Percentiles rank a stretch among this genome's conserved stretches.
Evolutionary conservation across 345 rosid genomes (phyloP).

Genomic region (Anastatica hierochuntica): DNA sequence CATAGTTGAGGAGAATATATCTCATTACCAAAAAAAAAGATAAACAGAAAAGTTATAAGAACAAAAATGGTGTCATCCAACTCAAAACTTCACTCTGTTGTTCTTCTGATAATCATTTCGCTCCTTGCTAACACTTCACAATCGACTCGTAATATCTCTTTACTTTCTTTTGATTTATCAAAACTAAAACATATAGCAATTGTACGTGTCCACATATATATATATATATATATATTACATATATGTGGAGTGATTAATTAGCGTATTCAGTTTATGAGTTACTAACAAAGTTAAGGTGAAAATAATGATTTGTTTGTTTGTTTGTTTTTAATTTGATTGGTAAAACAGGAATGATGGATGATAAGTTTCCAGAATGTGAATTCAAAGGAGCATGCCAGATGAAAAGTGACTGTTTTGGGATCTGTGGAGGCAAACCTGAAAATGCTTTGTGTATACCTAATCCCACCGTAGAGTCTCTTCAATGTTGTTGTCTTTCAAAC

Average conservation of each 20-base stretch:
- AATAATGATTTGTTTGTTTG: too few relatives aligned
- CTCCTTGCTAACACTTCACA: slow-evolving; percentile 10
- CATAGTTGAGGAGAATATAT: not conserved
- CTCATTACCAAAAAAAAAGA: not conserved
- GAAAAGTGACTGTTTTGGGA: slow-evolving; percentile 5
- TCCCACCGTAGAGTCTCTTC: slow-evolving; percentile 6
- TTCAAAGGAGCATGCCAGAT: slow-evolving; percentile 13
- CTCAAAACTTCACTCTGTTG: slow-evolving; percentile 14
- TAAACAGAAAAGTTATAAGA: not conserved
- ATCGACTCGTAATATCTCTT: slow-evolving; percentile 7
- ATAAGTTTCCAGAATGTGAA: slow-evolving; percentile 9
- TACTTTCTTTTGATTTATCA: not conserved
- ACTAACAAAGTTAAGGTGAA: too few relatives aligned
- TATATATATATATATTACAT: too few relatives aligned
- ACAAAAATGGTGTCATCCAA: slow-evolving; percentile 3
- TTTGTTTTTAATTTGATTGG: not conserved
- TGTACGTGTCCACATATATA: too few relatives aligned
- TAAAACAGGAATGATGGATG: slow-evolving; percentile 8
- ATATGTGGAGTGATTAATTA: too few relatives aligned
- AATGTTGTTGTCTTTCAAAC: slow-evolving; percentile 18
- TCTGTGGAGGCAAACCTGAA: slow-evolving; percentile 18
- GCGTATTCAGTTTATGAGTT: too few relatives aligned
- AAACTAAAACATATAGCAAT: too few relatives aligned
- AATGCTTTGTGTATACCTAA: slow-evolving; percentile 14
- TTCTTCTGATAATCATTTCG: slow-evolving; percentile 10